Evolutionary conservation across 2,329 filamentous ascomycete species (phyloP).

Genomic region (Colletotrichum sp.): DNA sequence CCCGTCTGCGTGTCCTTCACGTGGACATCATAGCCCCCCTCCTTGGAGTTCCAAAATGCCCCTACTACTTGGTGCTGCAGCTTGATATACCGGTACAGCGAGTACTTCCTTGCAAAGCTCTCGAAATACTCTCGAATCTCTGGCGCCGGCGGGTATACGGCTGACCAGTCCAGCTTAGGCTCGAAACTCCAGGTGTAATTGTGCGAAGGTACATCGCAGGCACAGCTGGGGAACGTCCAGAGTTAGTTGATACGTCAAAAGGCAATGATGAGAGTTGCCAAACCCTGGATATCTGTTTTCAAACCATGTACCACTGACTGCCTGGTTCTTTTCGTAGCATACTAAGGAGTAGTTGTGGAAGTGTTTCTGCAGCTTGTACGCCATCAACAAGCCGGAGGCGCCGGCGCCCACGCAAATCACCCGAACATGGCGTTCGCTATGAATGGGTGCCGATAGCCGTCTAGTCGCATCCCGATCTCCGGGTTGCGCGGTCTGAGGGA

Average conservation of each 20-base stretch:
- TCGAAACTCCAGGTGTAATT: slow-evolving; percentile 58
- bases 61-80: slow-evolving; percentile 28
- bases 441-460: slow-evolving; percentile 3
- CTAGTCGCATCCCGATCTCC: neutral
- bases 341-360: slow-evolving; percentile 43
- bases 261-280: neutral
- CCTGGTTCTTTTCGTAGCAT: slow-evolving; percentile 59
- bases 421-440: slow-evolving; percentile 8
- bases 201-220: slow-evolving; percentile 56
- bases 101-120: slow-evolving; percentile 42
- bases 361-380: slow-evolving; percentile 51
- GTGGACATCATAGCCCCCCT: slow-evolving; percentile 38
- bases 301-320: slow-evolving; percentile 60
- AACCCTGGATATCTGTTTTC: slow-evolving; percentile 53
- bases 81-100: slow-evolving; percentile 36
- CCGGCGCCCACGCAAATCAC: slow-evolving; percentile 53
- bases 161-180: slow-evolving; percentile 63
- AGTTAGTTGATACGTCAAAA: neutral
- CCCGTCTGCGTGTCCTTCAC: slow-evolving; percentile 33
- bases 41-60: slow-evolving; percentile 39
- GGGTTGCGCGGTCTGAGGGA: neutral
- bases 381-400: slow-evolving; percentile 50
- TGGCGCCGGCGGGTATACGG: slow-evolving; percentile 43
- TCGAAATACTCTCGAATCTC: slow-evolving; percentile 54
- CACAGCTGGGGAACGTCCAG: slow-evolving; percentile 33